Evolutionary conservation across 306 rosid species (phyloP).

Genomic region (Gillenia trifoliata): DNA sequence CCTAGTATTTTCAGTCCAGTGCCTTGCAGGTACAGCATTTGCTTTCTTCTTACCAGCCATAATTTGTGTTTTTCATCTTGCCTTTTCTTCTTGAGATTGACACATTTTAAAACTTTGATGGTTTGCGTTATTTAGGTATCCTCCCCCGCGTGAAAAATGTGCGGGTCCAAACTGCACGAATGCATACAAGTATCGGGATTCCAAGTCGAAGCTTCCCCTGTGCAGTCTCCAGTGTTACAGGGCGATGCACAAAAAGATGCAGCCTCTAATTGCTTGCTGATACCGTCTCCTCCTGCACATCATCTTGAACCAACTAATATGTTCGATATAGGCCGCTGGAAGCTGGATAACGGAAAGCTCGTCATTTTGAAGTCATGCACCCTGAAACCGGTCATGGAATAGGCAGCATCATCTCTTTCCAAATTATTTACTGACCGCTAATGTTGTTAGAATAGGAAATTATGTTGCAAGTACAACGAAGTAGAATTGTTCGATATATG

Average conservation of each 20-base stretch:
- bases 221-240: conserved; percentile 61
- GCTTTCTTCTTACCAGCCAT: not conserved
- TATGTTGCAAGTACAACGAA: not conserved
- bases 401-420: not conserved
- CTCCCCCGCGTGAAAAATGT: conserved; percentile 58
- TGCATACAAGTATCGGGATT: conserved; percentile 56
- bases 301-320: not conserved
- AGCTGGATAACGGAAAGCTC: not conserved
- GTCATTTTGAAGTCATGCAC: not conserved
- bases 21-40: conserved; percentile 39
- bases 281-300: not conserved
- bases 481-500: not conserved
- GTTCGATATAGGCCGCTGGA: not conserved
- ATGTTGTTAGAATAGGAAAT: not conserved
- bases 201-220: conserved; percentile 60
- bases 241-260: conserved; percentile 34
- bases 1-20: conserved; percentile 41
- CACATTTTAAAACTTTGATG: conserved; percentile 6
- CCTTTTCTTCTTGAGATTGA: conserved; percentile 1
- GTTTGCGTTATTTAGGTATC: conserved; percentile 41
- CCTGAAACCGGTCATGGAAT: not conserved
- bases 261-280: conserved; percentile 27
- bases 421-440: not conserved
- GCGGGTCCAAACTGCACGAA: conserved; percentile 52
- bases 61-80: not conserved